These are phyloP conservation scores for Quercus tomentella DNA, from an alignment of 331 rosid genomes.

Conservation along the genomic window DNA sequence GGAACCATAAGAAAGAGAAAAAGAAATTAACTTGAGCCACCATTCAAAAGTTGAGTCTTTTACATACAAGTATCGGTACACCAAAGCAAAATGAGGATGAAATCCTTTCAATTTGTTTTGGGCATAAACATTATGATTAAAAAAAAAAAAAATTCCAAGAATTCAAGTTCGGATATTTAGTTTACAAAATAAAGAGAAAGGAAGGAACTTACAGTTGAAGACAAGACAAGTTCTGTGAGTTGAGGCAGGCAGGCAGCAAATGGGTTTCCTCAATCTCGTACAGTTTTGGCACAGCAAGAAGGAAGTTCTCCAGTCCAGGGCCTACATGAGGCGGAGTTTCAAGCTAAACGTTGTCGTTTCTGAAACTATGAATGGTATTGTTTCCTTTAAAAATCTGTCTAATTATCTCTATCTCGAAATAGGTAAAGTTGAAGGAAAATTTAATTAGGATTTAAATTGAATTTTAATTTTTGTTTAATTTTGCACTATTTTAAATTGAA, in stretches of 20 bases:
- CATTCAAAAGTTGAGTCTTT: no score
- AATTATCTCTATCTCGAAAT: no score
- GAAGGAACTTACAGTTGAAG: background rate
- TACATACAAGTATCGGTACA: background rate
- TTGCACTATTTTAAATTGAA: no score
- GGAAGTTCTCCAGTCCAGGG: background rate
- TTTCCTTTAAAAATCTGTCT: no score
- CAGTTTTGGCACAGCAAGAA: background rate
- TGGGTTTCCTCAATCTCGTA: background rate
- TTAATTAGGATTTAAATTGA: no score
- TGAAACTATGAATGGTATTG: background rate
- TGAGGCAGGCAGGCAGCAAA: background rate
- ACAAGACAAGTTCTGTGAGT: background rate
- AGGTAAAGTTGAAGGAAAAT: fast-evolving
- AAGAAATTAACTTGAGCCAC: background rate
- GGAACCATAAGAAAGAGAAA: background rate
- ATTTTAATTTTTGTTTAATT: no score
- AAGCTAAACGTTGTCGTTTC: background rate
- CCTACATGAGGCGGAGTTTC: background rate
- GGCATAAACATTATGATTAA: background rate
- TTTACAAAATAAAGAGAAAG: background rate
- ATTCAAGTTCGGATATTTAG: background rate
- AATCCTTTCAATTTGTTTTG: background rate
- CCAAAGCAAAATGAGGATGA: background rate
- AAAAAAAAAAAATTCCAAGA: background rate